Evolutionary conservation across 768 basidiomycete genomes (phyloP), one percentile per base, ranked within the genome.

Genomic region (Tulasnella sp.): DNA sequence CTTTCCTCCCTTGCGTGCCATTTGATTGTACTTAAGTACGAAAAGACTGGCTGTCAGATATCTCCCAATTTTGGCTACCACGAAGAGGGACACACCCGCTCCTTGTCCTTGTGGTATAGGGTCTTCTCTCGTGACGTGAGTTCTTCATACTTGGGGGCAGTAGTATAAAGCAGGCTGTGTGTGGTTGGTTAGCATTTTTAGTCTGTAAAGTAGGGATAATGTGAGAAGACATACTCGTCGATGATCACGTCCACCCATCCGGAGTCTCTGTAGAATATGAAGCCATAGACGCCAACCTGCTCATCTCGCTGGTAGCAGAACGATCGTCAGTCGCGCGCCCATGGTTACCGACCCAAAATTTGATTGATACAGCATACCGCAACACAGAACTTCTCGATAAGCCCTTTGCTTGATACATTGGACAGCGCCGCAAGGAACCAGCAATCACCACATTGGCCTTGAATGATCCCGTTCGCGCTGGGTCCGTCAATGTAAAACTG

Each of bases 281-380:
- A 82, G 1, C 80, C 80, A 62, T 81, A 82, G 3, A 82, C 73
- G 2, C 80, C 80, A 27, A 80, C 75, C 63, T 74, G 59, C 64
- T 79, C 77, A 61, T 80, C 76, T 11, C 76, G 70, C 77, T 80
- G 59, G 2, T 5, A 48, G 24, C 26, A 54, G 34, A 5, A 38
- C 5, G 7, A 38, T 38, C 5, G 43, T 32, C 24, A 34, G 41
- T 50, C 26, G 21, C 15, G 9, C 8, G 61, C 11, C 23, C 51
- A 23, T 24, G 45, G 43, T 26, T 3, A 29, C 42, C 29, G 29
- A 27, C 1, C 4, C n/a, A 21, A 26, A 5, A 19, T n/a, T n/a
- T n/a, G n/a, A n/a, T n/a, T n/a, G n/a, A 15, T 11, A 49, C 44
- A 19, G 68, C 74, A 62, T 56, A 76, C 75, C 9, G 72, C 76